Evolutionary conservation across 371 early-diverging fungal genomes (phyloP).

Genomic region (Rhizomucor pusillus): DNA sequence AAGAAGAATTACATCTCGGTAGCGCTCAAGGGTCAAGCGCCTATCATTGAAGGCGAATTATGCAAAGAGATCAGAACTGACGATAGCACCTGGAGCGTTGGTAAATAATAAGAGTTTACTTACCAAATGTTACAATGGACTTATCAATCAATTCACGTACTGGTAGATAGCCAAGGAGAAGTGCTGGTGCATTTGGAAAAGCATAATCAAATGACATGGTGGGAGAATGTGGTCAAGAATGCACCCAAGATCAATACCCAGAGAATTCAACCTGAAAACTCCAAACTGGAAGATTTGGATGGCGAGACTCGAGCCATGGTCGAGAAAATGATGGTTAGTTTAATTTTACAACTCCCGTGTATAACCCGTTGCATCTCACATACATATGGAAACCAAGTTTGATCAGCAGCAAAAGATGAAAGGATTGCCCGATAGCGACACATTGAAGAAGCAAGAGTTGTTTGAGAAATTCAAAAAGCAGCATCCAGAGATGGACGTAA

Average conservation of each 20-base stretch:
- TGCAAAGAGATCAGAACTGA: conserved; percentile 72
- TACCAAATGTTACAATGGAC: no score
- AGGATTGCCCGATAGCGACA: conserved; percentile 83
- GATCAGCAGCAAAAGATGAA: conserved; percentile 89
- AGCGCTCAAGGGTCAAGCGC: conserved; percentile 73
- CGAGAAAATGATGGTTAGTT: conserved; percentile 76
- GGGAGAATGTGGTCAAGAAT: conserved; percentile 82
- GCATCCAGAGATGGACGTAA: conserved; percentile 56
- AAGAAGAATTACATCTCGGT: conserved; percentile 68
- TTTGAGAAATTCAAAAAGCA: conserved; percentile 75
- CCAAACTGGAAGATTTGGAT: conserved; percentile 83
- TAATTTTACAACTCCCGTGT: not conserved
- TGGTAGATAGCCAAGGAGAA: conserved; percentile 62
- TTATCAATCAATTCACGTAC: not conserved
- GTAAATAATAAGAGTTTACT: no score
- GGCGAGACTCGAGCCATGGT: conserved; percentile 91
- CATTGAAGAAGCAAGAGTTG: conserved; percentile 73
- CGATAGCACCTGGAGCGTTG: conserved; percentile 86
- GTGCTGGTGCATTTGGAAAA: conserved; percentile 84
- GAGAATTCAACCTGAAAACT: conserved; percentile 89
- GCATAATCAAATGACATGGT: conserved; percentile 83
- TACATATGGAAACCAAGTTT: conserved; percentile 52
- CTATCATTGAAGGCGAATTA: conserved; percentile 78
- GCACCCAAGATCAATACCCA: conserved; percentile 88
- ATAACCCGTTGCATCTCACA: conserved; percentile 2